phyloP scores from a whole-genome alignment of 2,329 filamentous ascomycete species.

The Microsporum canis region DNA sequence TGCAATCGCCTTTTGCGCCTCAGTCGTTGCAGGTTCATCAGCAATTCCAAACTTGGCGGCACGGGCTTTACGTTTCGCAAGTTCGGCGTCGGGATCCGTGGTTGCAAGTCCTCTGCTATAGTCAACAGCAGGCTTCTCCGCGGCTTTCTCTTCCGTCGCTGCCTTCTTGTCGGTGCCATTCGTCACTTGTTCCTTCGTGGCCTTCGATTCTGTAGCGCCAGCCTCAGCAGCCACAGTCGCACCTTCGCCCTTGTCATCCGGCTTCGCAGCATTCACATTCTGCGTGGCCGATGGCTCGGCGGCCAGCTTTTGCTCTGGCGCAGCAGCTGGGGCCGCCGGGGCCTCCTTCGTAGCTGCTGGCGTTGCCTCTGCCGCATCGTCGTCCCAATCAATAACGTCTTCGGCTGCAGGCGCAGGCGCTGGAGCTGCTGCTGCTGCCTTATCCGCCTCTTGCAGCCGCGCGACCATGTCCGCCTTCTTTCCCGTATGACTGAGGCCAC shows the following conservation, averaged over 20 bases:
- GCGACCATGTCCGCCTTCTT: conserved; percentile 42
- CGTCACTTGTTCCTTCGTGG: conserved; percentile 13
- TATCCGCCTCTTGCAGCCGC: conserved; percentile 37
- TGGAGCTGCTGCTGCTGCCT: conserved; percentile 27
- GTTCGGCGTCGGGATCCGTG: conserved; percentile 36
- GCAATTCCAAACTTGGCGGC: conserved; percentile 39
- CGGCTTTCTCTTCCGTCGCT: conserved; percentile 15
- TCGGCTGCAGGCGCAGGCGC: conserved; percentile 18
- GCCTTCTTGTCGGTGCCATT: conserved; percentile 16
- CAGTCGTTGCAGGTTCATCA: conserved; percentile 31
- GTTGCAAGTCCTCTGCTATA: conserved; percentile 34
- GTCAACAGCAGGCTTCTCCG: conserved; percentile 24
- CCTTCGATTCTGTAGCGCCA: conserved; percentile 11
- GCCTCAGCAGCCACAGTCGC: conserved; percentile 8
- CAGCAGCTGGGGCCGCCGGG: conserved; percentile 29
- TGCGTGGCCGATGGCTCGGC: conserved; percentile 29
- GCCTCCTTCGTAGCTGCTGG: conserved; percentile 30
- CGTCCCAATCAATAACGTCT: conserved; percentile 37
- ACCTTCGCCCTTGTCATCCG: conserved; percentile 12
- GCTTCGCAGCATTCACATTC: conserved; percentile 29
- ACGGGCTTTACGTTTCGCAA: conserved; percentile 39
- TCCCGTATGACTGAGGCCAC: conserved; percentile 37
- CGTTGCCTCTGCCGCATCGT: conserved; percentile 26
- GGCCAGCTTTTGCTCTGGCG: conserved; percentile 31
- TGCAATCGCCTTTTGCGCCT: conserved; percentile 35